Evolutionary conservation across 192 early-diverging fungal genomes (phyloP).

Genomic region (Umbelopsis sp.): DNA sequence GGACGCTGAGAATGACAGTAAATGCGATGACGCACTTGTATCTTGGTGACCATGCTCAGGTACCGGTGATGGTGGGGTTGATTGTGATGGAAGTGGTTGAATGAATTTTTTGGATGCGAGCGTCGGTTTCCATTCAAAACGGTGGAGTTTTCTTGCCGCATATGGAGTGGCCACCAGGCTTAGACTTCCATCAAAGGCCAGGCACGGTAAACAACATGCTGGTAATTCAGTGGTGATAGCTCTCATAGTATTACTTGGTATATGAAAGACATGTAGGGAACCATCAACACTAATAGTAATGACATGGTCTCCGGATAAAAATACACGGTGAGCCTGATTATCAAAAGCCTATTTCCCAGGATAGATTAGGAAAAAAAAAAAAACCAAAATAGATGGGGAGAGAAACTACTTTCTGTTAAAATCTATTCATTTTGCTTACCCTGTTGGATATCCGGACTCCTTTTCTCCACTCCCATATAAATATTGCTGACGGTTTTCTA

Average conservation of each 20-base stretch:
- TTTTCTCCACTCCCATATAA: constrained; percentile 43
- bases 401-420: not conserved
- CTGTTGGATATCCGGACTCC: constrained; percentile 30
- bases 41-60: not conserved
- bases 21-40: not conserved
- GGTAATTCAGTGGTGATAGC: constrained; percentile 9
- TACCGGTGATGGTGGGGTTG: not conserved
- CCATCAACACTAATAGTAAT: constrained; percentile 37
- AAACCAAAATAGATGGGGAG: not conserved
- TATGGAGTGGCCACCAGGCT: constrained; percentile 25
- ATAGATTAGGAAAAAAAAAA: not conserved
- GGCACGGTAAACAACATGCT: constrained; percentile 31
- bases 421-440: constrained; percentile 13
- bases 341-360: constrained; percentile 27
- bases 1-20: not conserved
- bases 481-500: constrained; percentile 37
- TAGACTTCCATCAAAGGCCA: constrained; percentile 26
- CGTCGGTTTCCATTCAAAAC: constrained; percentile 26
- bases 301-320: constrained; percentile 28
- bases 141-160: constrained; percentile 26
- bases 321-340: constrained; percentile 37
- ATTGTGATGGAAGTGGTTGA: not conserved
- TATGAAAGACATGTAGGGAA: constrained; percentile 20
- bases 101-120: not conserved
- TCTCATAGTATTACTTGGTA: constrained; percentile 22